Conservation (phyloP, 2,329 filamentous ascomycete species). For the Trichoderma cornu-damae region DNA sequence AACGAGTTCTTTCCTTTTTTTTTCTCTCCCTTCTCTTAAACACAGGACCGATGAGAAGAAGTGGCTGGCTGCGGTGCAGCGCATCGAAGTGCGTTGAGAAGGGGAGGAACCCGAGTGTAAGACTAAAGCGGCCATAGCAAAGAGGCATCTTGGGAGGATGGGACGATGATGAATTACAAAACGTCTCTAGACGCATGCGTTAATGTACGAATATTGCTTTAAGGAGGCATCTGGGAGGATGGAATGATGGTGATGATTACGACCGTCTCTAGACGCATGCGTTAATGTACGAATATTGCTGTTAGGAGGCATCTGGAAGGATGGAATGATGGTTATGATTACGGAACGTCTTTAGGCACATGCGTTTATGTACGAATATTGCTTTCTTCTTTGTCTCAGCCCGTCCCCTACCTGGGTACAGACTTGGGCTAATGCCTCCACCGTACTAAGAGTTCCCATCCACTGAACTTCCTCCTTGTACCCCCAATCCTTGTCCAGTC, state of each 20-base stretch:
- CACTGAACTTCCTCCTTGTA: not conserved
- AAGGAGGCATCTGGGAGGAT: not conserved
- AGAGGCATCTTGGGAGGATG: not conserved
- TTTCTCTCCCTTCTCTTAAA: not conserved
- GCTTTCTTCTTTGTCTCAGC: not conserved
- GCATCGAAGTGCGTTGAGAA: slow-evolving; percentile 22
- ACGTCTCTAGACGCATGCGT: not conserved
- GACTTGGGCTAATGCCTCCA: not conserved
- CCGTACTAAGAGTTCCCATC: not conserved
- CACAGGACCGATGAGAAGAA: slow-evolving; percentile 27
- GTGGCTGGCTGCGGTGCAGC: slow-evolving; percentile 26
- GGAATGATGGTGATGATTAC: not conserved
- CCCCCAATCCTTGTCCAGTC: not conserved
- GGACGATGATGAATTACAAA: not conserved
- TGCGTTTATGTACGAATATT: not conserved
- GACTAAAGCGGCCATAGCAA: not conserved
- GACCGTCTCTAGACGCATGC: not conserved
- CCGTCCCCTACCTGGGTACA: too few species aligned
- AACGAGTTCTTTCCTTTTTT: not conserved
- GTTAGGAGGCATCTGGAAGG: not conserved
- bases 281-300: not conserved
- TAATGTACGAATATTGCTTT: not conserved
- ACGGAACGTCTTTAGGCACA: not conserved
- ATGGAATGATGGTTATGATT: not conserved
- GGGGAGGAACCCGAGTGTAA: not conserved